Evolutionary conservation across 139 green algal genomes (phyloP), one percentile per base, ranked within the genome.

Genomic region (Ettlia oleoabundans): DNA sequence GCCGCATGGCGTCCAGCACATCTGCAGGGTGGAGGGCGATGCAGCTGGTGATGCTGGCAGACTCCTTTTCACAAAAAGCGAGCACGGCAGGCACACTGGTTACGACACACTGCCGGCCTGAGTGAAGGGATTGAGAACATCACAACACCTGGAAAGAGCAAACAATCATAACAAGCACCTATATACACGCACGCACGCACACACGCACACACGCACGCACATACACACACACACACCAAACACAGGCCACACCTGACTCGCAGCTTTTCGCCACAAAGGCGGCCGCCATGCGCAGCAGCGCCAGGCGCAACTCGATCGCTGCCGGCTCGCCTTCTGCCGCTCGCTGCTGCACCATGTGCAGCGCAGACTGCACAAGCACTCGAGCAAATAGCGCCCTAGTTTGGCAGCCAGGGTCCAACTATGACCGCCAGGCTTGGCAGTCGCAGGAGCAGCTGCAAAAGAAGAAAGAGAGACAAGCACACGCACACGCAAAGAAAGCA

Each of bases 281-380:
- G 2, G 87, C 91, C 55, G 90, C 85, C 74, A 89, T 64, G 67
- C 92, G 85, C 87, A 93, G 88, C 88, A 94, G 92, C 76, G 93
- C 86, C 66, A 92, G 70, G 81, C 92, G 84, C 82, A 95, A 68
- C 85, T 88, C 78, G 42, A 77, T 40, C 35, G 90, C 91, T 6
- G 33, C 53, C 2, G 40, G 8, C 6, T 87, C 61, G 3, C 91
- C 90, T 1, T 35, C 74, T 30, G 74, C 83, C 2, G 80, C 85
- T 76, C 72, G 69, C 80, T 85, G 69, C 81, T 84, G 62, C 67
- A 85, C n/a, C 51, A 41, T 7, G 84, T 26, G 10, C 7, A 67
- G 37, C 10, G 40, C 58, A 2, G 40, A 38, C 75, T 88, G 83
- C 33, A n/a, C n/a, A n/a, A n/a, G n/a, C n/a, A n/a, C n/a, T n/a